Evolutionary conservation across 805 yeast genomes (phyloP).

Genomic region (Candida berthetii): DNA sequence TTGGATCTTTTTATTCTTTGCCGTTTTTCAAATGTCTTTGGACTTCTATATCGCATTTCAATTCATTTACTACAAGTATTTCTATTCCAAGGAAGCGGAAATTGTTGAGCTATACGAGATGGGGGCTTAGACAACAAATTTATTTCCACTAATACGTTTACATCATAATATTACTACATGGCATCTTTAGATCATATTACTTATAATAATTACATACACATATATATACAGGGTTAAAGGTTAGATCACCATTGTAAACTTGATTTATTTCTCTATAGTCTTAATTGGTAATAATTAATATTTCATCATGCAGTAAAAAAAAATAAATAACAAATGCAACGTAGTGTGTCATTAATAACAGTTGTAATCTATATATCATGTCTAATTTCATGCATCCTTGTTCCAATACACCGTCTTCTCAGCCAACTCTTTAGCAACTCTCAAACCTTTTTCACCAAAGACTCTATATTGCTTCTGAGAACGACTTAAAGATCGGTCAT

Average conservation of each 20-base stretch:
- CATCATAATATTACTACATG: too few relatives aligned
- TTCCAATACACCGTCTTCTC: constrained; percentile 14
- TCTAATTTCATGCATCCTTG: constrained; percentile 7
- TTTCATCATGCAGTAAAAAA: too few relatives aligned
- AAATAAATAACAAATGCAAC: too few relatives aligned
- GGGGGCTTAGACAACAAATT: constrained; percentile 2
- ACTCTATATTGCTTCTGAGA: constrained; percentile 20
- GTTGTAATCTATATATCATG: too few relatives aligned
- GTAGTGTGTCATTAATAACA: too few relatives aligned
- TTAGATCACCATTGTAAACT: too few relatives aligned
- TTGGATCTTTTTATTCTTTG: constrained; percentile 58
- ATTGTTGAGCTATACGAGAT: constrained; percentile 7
- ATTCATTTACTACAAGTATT: constrained; percentile 55
- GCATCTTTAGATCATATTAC: too few relatives aligned
- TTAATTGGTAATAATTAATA: too few relatives aligned
- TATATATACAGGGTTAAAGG: background rate
- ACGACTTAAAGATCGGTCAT: background rate
- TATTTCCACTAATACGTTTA: too few relatives aligned
- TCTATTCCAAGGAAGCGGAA: constrained; percentile 12
- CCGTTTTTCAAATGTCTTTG: constrained; percentile 69
- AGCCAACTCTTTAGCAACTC: background rate
- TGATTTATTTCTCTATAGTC: too few relatives aligned
- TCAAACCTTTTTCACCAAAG: constrained; percentile 23
- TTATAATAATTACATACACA: too few relatives aligned
- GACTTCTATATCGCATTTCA: constrained; percentile 72